Conservation (phyloP, 768 basidiomycete species). For the Suillus lakei region DNA sequence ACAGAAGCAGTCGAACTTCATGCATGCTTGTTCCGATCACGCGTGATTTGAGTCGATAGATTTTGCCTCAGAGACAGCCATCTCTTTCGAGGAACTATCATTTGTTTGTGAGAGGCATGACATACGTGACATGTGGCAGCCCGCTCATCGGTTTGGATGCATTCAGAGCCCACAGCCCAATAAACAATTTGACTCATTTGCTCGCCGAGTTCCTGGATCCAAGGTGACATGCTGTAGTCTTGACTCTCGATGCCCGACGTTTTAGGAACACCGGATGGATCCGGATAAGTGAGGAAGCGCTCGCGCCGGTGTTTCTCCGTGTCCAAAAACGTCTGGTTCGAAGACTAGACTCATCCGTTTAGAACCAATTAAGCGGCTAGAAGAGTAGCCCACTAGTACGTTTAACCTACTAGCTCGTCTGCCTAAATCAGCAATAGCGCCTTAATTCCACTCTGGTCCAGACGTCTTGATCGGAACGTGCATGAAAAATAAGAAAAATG, state of each 20-base stretch:
- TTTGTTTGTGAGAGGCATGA: background rate
- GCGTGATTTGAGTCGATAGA: too few relatives aligned
- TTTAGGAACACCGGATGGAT: background rate
- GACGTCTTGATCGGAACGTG: slow-evolving; percentile 20
- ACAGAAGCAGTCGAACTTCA: background rate
- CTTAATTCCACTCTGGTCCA: slow-evolving; percentile 4
- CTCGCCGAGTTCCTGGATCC: background rate
- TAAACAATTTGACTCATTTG: background rate
- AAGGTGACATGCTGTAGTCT: too few relatives aligned
- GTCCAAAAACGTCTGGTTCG: background rate
- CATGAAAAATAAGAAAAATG: slow-evolving; percentile 23
- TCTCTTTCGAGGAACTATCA: background rate
- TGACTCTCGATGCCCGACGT: background rate
- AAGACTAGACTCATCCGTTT: background rate
- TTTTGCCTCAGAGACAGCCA: background rate
- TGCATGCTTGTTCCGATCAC: slow-evolving; percentile 4
- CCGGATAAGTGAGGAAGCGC: background rate
- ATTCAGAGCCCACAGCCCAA: background rate
- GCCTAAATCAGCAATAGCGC: slow-evolving; percentile 2
- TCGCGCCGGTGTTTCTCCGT: slow-evolving; percentile 1
- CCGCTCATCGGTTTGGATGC: background rate
- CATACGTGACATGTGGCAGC: background rate
- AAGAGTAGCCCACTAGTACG: slow-evolving; percentile 7
- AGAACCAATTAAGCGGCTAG: background rate
- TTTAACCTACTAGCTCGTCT: slow-evolving; percentile 1